These are phyloP conservation scores for Hypericum androsaemum DNA, from an alignment of 345 rosid species.

Conservation along the genomic window DNA sequence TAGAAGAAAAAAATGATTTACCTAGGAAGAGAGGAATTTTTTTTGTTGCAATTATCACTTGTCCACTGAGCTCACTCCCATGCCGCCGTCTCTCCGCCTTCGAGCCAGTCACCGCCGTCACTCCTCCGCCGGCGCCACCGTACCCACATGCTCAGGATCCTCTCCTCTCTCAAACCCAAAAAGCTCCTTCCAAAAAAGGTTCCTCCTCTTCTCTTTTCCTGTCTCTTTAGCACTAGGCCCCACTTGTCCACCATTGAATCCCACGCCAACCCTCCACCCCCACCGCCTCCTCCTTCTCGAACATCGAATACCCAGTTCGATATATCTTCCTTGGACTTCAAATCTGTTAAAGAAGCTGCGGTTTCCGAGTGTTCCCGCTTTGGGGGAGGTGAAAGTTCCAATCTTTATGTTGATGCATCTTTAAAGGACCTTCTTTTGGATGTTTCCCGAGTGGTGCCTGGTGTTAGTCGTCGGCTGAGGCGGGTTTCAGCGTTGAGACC, in stretches of 20 bases:
- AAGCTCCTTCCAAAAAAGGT: no score
- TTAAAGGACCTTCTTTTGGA: constrained; percentile 43
- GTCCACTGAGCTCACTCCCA: no score
- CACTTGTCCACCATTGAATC: neutral
- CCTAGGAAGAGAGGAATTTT: no score
- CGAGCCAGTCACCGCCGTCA: no score
- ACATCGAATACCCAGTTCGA: constrained; percentile 17
- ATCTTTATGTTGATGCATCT: constrained; percentile 21
- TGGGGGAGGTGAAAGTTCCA: constrained; percentile 10
- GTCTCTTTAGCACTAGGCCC: neutral
- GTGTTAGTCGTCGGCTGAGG: constrained; percentile 40
- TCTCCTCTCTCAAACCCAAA: no score
- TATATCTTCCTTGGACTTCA: constrained; percentile 22
- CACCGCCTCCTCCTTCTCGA: constrained; percentile 8
- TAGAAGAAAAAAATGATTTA: no score
- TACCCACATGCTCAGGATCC: no score
- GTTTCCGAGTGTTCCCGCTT: constrained; percentile 18
- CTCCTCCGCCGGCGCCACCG: no score
- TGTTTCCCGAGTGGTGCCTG: constrained; percentile 49
- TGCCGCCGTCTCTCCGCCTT: no score
- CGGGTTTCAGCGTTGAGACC: constrained; percentile 38
- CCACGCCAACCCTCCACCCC: constrained; percentile 3
- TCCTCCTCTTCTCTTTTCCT: no score
- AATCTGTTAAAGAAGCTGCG: constrained; percentile 23
- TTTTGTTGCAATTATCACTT: no score